phyloP scores from a whole-genome alignment of 2,329 filamentous ascomycete genomes.

The Chalara sp. region DNA sequence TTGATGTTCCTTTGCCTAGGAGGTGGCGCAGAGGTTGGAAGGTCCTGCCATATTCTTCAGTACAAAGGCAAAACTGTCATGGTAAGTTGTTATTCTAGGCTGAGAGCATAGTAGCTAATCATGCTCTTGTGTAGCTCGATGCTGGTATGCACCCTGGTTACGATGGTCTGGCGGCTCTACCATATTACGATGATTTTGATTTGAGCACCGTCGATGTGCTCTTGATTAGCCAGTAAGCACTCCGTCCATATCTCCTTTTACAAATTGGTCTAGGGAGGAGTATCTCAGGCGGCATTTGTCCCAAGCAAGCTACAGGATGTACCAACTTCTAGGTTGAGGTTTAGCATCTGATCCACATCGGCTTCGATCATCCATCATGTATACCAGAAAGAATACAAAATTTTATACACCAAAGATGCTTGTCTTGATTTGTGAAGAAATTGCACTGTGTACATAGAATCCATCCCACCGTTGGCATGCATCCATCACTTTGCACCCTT shows the following conservation, averaged over 20 bases:
- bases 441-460: conserved; percentile 23
- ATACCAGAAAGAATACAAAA: conserved; percentile 38
- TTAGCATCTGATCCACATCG: no score
- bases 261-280: no score
- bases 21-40: conserved; percentile 92
- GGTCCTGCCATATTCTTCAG: conserved; percentile 95
- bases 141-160: conserved; percentile 96
- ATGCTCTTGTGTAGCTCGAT: conserved; percentile 60
- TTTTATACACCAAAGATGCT: conserved; percentile 25
- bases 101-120: neutral
- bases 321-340: no score
- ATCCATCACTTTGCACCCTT: neutral
- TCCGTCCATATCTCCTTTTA: conserved; percentile 8
- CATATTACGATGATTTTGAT: conserved; percentile 98
- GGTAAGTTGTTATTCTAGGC: conserved; percentile 48
- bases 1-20: conserved; percentile 90
- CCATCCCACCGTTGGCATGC: conserved; percentile 1
- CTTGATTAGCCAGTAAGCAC: conserved; percentile 95
- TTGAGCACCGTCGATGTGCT: conserved; percentile 95
- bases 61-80: conserved; percentile 99
- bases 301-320: no score
- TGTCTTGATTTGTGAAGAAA: conserved; percentile 28
- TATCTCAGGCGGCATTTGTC: no score
- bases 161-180: conserved; percentile 85
- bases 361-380: conserved; percentile 18